Evolutionary conservation across 257 asterid genomes (phyloP), one percentile per base, ranked within the genome.

Genomic region (Pogostemon cablin): DNA sequence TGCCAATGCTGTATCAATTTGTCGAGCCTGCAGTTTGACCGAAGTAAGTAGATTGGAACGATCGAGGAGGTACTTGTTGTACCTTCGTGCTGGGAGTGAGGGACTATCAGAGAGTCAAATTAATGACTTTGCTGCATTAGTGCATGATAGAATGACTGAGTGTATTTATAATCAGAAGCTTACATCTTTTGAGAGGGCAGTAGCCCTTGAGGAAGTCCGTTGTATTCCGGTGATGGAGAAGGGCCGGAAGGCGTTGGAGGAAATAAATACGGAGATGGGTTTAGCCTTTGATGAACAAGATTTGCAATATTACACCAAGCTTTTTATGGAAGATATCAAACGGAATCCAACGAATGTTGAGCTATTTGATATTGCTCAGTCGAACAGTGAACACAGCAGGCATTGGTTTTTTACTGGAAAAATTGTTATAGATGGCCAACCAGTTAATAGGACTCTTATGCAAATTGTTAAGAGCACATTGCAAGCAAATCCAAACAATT

Each of bases 351-450:
- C 97, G 5, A 91, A 91, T 65, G 99, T 93, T 9, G 98, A 91
- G 81, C 61, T 93, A 41, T 93, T 93, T 57, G 99, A 93, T 76
- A 89, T 93, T 78, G 97, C 99, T 3, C 99, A 93, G 86, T 93
- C 99, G 4, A 93, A 93, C 77, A 93, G 99, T 44, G 99, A 93
- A 58, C 99, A 93, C 70, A 93, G 99, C 77, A 80, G 98, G 68
- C 99, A 91, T 78, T 93, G 98, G 98, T 93, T 93, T 82, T 93
- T 93, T 60, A 85, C 87, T 4, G 97, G 97, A 37, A 91, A 93
- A 62, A 86, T 93, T 47, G 80, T 87, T 12, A 77, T 93, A 62
- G 97, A 93, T 74, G 96, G 96, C 7, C 73, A 87, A 65, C 91
- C 90, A 2, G 85, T 83, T 37, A 57, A 81, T 68, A 77, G 72